Conservation (phyloP, 495 filamentous ascomycete genomes). For the Elaphomyces granulatus region DNA sequence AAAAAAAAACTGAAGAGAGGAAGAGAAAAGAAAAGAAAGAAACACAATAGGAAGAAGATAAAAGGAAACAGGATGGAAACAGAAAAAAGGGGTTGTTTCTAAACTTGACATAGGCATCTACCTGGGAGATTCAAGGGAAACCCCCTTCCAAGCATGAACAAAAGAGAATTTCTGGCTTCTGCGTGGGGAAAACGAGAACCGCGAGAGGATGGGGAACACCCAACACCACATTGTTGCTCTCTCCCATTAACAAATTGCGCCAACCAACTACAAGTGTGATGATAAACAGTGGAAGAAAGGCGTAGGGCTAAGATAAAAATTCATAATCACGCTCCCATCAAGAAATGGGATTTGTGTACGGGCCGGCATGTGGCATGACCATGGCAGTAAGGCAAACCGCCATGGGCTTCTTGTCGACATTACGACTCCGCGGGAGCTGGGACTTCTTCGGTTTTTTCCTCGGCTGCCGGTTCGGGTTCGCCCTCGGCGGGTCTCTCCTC, state of each 20-base stretch:
- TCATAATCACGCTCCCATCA: slow-evolving; percentile 26
- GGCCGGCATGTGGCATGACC: not conserved
- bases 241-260: slow-evolving; percentile 35
- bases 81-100: not conserved
- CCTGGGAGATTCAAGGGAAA: no score
- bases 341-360: slow-evolving; percentile 25
- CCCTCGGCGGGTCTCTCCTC: slow-evolving; percentile 51
- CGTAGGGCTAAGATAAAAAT: slow-evolving; percentile 23
- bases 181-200: no score
- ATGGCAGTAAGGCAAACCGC: no score
- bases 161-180: no score
- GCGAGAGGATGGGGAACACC: no score
- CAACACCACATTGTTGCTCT: slow-evolving; percentile 32
- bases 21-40: not conserved
- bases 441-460: slow-evolving; percentile 32
- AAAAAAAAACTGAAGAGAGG: not conserved
- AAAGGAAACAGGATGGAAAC: not conserved
- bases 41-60: not conserved
- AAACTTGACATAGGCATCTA: not conserved
- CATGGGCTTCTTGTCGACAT: not conserved
- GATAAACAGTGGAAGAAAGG: not conserved
- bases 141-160: no score
- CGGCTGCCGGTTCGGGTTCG: slow-evolving; percentile 35
- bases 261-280: not conserved
- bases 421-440: slow-evolving; percentile 31